phyloP scores from a whole-genome alignment of 2,329 filamentous ascomycete species.

The Ophiostoma novo-ulmi region DNA sequence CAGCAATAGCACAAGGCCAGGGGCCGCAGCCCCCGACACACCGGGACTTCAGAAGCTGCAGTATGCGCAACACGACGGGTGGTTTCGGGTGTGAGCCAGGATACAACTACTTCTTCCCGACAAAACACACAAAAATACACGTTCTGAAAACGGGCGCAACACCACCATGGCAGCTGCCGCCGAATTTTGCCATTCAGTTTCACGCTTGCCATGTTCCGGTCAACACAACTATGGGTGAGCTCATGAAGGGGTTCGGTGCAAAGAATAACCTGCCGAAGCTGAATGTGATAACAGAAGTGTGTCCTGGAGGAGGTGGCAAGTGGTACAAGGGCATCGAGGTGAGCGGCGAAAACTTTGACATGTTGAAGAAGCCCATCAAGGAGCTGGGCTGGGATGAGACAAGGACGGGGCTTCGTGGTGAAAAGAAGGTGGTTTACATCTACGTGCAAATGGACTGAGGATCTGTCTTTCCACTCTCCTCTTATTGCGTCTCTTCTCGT shows the following conservation, averaged over 20 bases:
- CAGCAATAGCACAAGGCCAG: constrained; percentile 30
- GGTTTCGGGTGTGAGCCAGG: constrained; percentile 56
- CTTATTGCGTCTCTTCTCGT: background rate
- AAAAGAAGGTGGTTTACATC: constrained; percentile 54
- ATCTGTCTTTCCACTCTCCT: background rate
- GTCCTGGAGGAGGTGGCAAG: constrained; percentile 49
- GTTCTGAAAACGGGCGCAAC: constrained; percentile 46
- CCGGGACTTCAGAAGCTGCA: constrained; percentile 45
- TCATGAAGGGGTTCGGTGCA: constrained; percentile 57
- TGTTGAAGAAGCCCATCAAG: constrained; percentile 46
- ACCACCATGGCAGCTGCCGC: constrained; percentile 50
- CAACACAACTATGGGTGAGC: constrained; percentile 48
- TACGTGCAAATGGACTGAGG: constrained; percentile 51
- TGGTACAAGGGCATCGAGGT: constrained; percentile 56
- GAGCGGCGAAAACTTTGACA: constrained; percentile 45
- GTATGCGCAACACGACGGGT: constrained; percentile 53
- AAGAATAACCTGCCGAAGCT: constrained; percentile 46
- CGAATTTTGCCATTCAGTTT: constrained; percentile 42
- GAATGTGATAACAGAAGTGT: constrained; percentile 54
- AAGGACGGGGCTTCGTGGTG: constrained; percentile 43
- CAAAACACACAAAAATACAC: constrained; percentile 55
- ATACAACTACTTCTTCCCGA: constrained; percentile 59
- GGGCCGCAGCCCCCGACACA: constrained; percentile 42
- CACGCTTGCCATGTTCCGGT: constrained; percentile 49
- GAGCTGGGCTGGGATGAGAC: constrained; percentile 56